Evolutionary conservation across 225 moss, liverwort and hornwort species (phyloP).

Genomic region (Polytrichum commune): DNA sequence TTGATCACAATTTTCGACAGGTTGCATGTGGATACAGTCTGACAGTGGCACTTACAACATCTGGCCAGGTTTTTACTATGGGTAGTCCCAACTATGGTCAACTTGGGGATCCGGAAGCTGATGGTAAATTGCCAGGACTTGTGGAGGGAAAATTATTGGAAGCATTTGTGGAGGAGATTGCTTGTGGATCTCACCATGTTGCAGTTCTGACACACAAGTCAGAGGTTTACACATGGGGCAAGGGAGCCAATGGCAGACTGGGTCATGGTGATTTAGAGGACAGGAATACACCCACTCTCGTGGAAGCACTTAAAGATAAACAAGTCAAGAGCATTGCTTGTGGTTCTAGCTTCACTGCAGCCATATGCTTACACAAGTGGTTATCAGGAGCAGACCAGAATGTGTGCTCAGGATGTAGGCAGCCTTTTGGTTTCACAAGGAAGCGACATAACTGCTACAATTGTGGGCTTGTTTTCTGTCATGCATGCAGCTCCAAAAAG

Average conservation of each 20-base stretch:
- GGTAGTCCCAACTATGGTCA: conserved; percentile 88
- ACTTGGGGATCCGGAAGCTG: conserved; percentile 86
- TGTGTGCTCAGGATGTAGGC: conserved; percentile 84
- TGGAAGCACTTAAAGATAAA: conserved; percentile 88
- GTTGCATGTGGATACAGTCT: conserved; percentile 91
- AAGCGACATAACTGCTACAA: conserved; percentile 99
- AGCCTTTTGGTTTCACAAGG: conserved; percentile 86
- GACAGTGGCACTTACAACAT: conserved; percentile 90
- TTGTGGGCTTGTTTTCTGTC: conserved; percentile 88
- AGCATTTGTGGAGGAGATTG: conserved; percentile 78
- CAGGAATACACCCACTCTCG: conserved; percentile 69
- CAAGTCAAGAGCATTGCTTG: conserved; percentile 96
- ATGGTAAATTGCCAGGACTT: conserved; percentile 78
- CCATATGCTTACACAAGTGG: conserved; percentile 95
- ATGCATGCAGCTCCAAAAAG: conserved; percentile 94
- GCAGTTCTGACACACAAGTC: conserved; percentile 87
- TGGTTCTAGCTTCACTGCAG: conserved; percentile 83
- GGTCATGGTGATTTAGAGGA: conserved; percentile 91
- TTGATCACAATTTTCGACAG: conserved; percentile 93
- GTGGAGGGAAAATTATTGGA: conserved; percentile 84
- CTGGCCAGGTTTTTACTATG: conserved; percentile 97
- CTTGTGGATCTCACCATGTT: conserved; percentile 94
- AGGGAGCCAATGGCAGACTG: conserved; percentile 88
- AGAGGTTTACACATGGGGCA: conserved; percentile 99
- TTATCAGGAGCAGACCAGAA: conserved; percentile 92